Evolutionary conservation across 371 early-diverging fungal genomes (phyloP).

Genomic region (Saksenaea oblongispora): DNA sequence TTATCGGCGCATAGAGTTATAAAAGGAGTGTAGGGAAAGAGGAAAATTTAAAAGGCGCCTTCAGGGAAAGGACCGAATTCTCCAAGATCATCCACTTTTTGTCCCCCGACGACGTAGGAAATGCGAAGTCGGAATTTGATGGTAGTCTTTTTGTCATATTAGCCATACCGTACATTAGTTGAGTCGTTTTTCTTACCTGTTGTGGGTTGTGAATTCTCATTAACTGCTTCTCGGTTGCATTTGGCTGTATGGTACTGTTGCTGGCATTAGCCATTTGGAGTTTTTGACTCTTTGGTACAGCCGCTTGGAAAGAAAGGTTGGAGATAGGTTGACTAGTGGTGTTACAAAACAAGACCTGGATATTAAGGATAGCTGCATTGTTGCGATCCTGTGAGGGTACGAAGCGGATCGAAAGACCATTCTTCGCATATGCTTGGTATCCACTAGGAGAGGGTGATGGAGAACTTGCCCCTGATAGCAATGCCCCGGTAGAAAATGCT

Average conservation of each 20-base stretch:
- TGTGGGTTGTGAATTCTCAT: constrained; percentile 88
- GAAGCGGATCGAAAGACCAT: constrained; percentile 74
- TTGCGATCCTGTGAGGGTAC: constrained; percentile 62
- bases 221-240: constrained; percentile 69
- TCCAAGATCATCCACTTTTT: constrained; percentile 71
- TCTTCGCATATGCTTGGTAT: constrained; percentile 74
- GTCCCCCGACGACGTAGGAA: constrained; percentile 59
- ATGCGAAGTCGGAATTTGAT: constrained; percentile 78
- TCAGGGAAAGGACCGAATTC: constrained; percentile 81
- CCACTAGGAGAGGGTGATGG: constrained; percentile 14
- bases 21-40: constrained; percentile 3
- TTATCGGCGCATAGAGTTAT: background rate
- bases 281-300: constrained; percentile 88
- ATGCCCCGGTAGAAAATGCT: background rate
- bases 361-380: constrained; percentile 62
- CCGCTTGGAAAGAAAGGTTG: constrained; percentile 85
- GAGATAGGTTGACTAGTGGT: constrained; percentile 53
- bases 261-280: constrained; percentile 84
- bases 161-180: background rate
- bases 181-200: constrained; percentile 50
- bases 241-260: constrained; percentile 59
- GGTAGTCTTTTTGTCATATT: constrained; percentile 50
- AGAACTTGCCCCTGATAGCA: constrained; percentile 21
- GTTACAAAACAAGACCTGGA: constrained; percentile 74
- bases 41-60: constrained; percentile 38